These are phyloP conservation scores for Diospyros lotus DNA, from an alignment of 148 eudicot genomes.

Conservation along the genomic window DNA sequence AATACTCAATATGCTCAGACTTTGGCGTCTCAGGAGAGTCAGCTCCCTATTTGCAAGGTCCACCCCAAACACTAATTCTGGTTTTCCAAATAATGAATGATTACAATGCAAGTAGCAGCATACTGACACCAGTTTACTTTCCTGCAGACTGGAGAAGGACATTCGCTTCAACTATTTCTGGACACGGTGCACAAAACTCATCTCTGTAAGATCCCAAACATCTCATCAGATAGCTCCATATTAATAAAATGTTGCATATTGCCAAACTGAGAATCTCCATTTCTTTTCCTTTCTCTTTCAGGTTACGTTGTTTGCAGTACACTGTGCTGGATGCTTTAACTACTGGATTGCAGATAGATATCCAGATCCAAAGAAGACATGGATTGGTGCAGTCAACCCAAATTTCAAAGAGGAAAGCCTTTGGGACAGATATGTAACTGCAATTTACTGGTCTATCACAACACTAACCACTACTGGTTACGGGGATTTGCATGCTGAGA, in stretches of 20 bases:
- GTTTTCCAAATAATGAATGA: neutral
- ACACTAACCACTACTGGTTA: conserved; percentile 91
- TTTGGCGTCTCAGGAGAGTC: conserved; percentile 94
- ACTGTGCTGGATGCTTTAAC: conserved; percentile 85
- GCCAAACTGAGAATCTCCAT: neutral
- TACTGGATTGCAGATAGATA: conserved; percentile 76
- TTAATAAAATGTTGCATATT: too few species aligned
- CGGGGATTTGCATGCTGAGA: conserved; percentile 85
- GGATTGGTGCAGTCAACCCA: conserved; percentile 76
- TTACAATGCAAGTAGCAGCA: neutral
- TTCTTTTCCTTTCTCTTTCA: conserved; percentile 9
- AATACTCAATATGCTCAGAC: conserved; percentile 80
- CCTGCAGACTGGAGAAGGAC: conserved; percentile 53
- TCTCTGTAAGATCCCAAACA: conserved; percentile 29
- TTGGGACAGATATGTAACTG: conserved; percentile 61
- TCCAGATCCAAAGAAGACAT: conserved; percentile 57
- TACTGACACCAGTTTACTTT: conserved; percentile 16
- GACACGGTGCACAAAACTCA: conserved; percentile 49
- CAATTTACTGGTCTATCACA: conserved; percentile 87
- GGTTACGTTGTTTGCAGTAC: conserved; percentile 95
- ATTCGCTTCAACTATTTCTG: conserved; percentile 52
- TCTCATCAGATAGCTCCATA: too few species aligned
- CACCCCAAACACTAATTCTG: neutral
- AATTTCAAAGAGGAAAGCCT: conserved; percentile 57
- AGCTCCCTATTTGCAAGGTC: conserved; percentile 92